Evolutionary conservation across 176 grass and related monocot genomes (phyloP), one percentile per base, ranked within the genome.

Genomic region (Juncus inflexus): DNA sequence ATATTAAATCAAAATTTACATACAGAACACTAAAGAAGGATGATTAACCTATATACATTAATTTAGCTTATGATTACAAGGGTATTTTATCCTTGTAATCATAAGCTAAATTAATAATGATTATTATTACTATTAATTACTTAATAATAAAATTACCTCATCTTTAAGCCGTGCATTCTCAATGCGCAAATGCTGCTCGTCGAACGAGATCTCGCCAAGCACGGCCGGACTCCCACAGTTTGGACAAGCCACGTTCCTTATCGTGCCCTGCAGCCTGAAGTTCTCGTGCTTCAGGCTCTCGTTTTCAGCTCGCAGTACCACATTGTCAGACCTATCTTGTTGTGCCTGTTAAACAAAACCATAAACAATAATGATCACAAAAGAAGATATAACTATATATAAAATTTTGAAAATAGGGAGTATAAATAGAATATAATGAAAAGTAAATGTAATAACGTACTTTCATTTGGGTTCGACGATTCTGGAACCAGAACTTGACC

Each of bases 401-500:
- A 28, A 28, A 28, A 28, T 28, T 28, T 28, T 28, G 19, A 28
- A 28, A 1, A 28, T 28, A 28, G 19, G 35, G 47, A n/a, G 9
- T 16, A 7, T 54, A 52, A 12, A 15, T 74, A 61, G 13, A 7
- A 13, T 50, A 50, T 4, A 64, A 5, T 50, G 28, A 42, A 12
- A 40, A 64, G 5, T 50, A 35, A 42, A 13, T 16, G n/a, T 28
- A 73, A 10, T 50, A 37, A 14, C 35, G 10, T 61, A 85, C 82
- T 74, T 85, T 99, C 85, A 90, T 86, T 74, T 99, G 95, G 9
- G 95, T 99, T 51, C 95, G 95, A 8, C 95, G 85, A 68, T 99
- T 99, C 62, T 99, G 95, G 83, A 99, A 99, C 95, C 95, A 99
- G 83, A 99, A 99, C 78, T 99, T 99, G 28, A 99, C 89, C 62